Evolutionary conservation across 176 grass and related monocot genomes (phyloP), one percentile per base, ranked within the genome.

Genomic region (Carex parvula): DNA sequence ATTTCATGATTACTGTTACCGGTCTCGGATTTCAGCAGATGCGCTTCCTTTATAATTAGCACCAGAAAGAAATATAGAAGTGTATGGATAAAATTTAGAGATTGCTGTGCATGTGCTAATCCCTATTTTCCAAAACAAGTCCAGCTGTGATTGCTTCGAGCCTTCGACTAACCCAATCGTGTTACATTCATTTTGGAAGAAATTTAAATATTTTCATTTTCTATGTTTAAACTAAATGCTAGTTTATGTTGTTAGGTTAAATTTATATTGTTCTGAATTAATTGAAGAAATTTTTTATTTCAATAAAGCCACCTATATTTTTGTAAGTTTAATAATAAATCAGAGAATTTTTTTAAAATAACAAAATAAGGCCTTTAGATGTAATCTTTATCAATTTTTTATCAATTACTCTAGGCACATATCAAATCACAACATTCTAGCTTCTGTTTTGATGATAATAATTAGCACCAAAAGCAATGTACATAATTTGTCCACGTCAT

Each of bases 71-170:
- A 60, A 80, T 4, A 60, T 24, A 82, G 42, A 80, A 20, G 9
- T 5, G 79, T 20, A 72, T 29, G 35, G 3, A 30, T 60, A 52
- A 61, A 61, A 64, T 24, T 57, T 63, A 59, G 71, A 33, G 59
- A 29, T 50, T 24, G 35, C 2, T 2, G 8, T 26, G 14, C 48
- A 70, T 64, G 82, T 54, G 33, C 62, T 0, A 57, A 41, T 87
- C 37, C 64, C 80, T 15, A 53, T n/a, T 75, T 79, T 79, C 37
- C 76, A 66, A 86, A 88, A 56, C 10, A 71, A 84, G 3, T 17
- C 61, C 79, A 84, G 62, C 79, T 84, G 37, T 63, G 80, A n/a
- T 14, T 83, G 39, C 41, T 81, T 29, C 22, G 22, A 24, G 22
- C 22, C 22, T 24, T 24, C 62, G 8, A 26, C 48, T 20, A 29